Base-by-base conservation (phyloP, 169 alveolate genomes). In the Eimeria praecox region DNA sequence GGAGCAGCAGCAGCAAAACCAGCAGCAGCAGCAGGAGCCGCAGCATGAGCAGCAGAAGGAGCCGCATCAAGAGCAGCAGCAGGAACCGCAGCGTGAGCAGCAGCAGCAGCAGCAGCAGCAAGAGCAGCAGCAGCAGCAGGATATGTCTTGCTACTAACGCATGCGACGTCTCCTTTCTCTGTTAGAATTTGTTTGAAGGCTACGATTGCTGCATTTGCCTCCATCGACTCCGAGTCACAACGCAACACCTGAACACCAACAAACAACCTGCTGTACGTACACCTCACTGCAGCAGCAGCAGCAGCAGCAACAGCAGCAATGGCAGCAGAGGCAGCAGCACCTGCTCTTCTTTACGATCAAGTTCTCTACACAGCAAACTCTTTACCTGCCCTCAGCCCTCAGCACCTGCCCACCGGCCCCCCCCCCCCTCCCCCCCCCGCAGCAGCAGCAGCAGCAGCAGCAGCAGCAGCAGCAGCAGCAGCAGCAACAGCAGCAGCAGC, bases 191-290 rank as follows among this genome's bases (percentile, higher is more conserved):
- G 89, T 64, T 78, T 78, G 3, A 78, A 78, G 35, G 89, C 89
- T 6, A 78, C 89, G 24, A 78, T 9, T 46, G 89, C 66, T 24
- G 66, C 56, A 16, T 38, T 56, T 5, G 40, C 59, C 64, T 78
- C 89, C 89, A 78, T 78, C 38, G 89, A 78, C 89, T 78, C 89
- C 24, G 89, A 78, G 89, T 78, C 89, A 56, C 89, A 78, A 6
- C 89, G 59, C 64, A 78, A 27, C 30, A 78, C 89, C 89, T 78
- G 35, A 20, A 40, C 10, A 35, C n/a, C n/a, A 40, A 78, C 35
- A 20, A 44, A 22, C 35, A 78, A 22, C 16, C 22, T 20, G 86
- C 86, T 40, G 24, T 0, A 42, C 35, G 35, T 35, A 44, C 14
- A 44, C 89, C 22, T 27, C 2, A 0, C 10, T n/a, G 89, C 66